These are phyloP conservation scores for Daedaleopsis sinensis DNA, from an alignment of 768 basidiomycete genomes.

Conservation along the genomic window DNA sequence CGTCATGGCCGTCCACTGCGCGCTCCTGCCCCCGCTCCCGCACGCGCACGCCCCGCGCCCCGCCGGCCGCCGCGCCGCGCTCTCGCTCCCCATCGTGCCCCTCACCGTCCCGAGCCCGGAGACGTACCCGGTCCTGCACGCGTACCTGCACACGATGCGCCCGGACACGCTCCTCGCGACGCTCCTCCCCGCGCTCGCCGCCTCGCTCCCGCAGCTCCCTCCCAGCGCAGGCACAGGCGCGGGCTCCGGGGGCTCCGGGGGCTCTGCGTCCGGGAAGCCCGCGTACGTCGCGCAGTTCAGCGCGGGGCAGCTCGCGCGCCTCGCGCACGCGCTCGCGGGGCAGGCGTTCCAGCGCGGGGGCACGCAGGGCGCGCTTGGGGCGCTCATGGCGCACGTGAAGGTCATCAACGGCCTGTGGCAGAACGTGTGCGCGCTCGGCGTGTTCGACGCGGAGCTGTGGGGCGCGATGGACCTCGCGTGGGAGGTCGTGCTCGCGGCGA, in stretches of 20 bases:
- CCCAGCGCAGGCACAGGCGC: no score
- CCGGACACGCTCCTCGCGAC: conserved; percentile 50
- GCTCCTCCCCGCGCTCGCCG: conserved; percentile 42
- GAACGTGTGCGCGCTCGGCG: conserved; percentile 51
- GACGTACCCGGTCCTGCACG: conserved; percentile 59
- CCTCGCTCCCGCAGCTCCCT: conserved; percentile 21
- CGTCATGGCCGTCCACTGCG: conserved; percentile 69
- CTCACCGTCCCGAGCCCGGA: conserved; percentile 64
- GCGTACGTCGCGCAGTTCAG: conserved; percentile 30
- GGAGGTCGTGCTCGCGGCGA: conserved; percentile 47
- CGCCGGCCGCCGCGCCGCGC: conserved; percentile 33
- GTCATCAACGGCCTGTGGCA: conserved; percentile 52
- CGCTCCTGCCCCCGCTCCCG: conserved; percentile 61
- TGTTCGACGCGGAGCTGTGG: conserved; percentile 51
- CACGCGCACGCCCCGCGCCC: conserved; percentile 29
- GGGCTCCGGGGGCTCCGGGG: conserved; percentile 14
- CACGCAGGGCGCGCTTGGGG: conserved; percentile 30
- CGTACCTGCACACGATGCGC: conserved; percentile 70
- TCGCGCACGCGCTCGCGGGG: conserved; percentile 30
- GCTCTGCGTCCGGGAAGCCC: conserved; percentile 13
- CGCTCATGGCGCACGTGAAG: conserved; percentile 40
- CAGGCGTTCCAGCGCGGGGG: conserved; percentile 27
- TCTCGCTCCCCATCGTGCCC: conserved; percentile 59
- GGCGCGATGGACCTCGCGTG: conserved; percentile 51
- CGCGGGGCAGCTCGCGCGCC: conserved; percentile 25